These are phyloP conservation scores for Mortierella sp. DNA, from an alignment of 371 early-diverging fungal genomes.

Conservation along the genomic window DNA sequence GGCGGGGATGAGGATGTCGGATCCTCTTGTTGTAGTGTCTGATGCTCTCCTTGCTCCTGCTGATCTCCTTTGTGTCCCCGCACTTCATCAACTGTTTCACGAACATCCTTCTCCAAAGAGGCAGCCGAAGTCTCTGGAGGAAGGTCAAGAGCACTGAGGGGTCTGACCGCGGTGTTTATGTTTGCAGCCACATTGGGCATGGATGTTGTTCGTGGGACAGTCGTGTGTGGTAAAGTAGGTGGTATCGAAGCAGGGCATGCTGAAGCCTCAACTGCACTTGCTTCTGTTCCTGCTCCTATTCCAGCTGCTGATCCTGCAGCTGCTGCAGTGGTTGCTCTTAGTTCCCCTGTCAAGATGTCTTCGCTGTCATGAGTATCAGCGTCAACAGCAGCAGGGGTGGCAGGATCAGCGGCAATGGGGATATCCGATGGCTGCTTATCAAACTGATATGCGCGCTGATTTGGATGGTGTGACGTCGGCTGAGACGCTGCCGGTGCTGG, in stretches of 20 bases:
- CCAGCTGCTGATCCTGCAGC: background rate
- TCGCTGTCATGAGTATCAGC: background rate
- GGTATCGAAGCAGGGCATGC: too few species aligned
- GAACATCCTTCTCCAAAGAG: too few species aligned
- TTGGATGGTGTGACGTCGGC: constrained; percentile 32
- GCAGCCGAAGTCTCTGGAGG: too few species aligned
- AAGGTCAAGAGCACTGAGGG: too few species aligned
- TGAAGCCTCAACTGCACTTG: background rate
- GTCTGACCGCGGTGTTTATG: too few species aligned
- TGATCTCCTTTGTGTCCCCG: background rate
- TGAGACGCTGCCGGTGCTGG: constrained; percentile 1
- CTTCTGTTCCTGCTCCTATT: background rate
- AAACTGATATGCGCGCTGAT: constrained; percentile 1
- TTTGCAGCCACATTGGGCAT: too few species aligned
- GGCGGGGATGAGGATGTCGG: constrained; percentile 1
- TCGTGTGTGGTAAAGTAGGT: too few species aligned
- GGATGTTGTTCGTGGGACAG: background rate
- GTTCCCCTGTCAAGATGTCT: too few species aligned
- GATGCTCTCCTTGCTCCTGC: background rate
- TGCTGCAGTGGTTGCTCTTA: background rate
- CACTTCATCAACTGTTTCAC: too few species aligned
- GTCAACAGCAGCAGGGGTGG: background rate
- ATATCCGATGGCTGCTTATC: background rate
- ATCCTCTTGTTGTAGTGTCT: background rate
- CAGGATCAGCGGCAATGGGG: too few species aligned